phyloP scores from a whole-genome alignment of 192 early-diverging fungal genomes.

The Backusella mclennaniae region DNA sequence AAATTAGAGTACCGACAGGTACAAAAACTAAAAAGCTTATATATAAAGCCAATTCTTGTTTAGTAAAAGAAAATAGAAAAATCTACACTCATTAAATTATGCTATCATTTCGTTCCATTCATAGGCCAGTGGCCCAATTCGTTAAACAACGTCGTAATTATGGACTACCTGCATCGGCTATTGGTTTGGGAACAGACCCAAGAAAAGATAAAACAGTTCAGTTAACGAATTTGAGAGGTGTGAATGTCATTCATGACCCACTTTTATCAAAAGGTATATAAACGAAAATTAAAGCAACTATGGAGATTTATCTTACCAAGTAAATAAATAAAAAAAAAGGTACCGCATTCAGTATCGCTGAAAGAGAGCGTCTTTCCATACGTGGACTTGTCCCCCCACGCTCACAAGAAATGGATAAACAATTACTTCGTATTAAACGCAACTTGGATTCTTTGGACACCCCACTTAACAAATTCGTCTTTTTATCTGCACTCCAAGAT shows the following conservation, averaged over 20 bases:
- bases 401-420: slow-evolving; percentile 56
- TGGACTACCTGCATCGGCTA: slow-evolving; percentile 7
- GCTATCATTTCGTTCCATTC: neutral
- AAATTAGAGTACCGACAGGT: neutral
- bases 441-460: slow-evolving; percentile 48
- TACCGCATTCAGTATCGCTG: slow-evolving; percentile 50
- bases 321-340: slow-evolving; percentile 13
- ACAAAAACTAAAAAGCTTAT: neutral
- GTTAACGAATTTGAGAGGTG: slow-evolving; percentile 35
- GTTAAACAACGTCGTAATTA: slow-evolving; percentile 10
- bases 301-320: neutral
- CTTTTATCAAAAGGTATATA: slow-evolving; percentile 46
- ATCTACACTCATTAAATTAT: neutral
- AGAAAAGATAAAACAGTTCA: slow-evolving; percentile 35
- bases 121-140: neutral
- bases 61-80: neutral
- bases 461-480: slow-evolving; percentile 52
- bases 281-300: neutral
- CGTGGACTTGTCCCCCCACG: slow-evolving; percentile 54
- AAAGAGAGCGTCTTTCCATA: slow-evolving; percentile 51
- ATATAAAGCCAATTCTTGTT: neutral
- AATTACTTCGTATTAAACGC: slow-evolving; percentile 49
- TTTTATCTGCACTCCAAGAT: slow-evolving; percentile 54
- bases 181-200: slow-evolving; percentile 29
- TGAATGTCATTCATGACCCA: slow-evolving; percentile 52